These are phyloP conservation scores for Aspergillus sp. DNA, from an alignment of 2,329 filamentous ascomycete species.

Conservation along the genomic window DNA sequence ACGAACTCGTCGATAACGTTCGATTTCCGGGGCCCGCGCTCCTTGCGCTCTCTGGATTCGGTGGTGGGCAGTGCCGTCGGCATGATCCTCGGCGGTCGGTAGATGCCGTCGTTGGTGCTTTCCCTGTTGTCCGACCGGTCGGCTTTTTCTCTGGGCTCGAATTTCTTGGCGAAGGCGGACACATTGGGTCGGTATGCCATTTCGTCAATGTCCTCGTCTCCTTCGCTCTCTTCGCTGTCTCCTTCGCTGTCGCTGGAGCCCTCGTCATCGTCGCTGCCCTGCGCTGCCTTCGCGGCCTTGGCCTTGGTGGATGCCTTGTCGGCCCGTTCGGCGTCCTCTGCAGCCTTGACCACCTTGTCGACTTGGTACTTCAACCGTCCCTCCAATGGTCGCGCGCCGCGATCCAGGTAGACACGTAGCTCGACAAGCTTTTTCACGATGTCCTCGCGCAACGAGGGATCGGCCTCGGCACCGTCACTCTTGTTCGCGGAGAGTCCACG, in stretches of 20 bases:
- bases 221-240: constrained; percentile 25
- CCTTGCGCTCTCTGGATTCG: constrained; percentile 58
- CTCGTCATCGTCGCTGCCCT: constrained; percentile 26
- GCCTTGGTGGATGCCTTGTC: constrained; percentile 28
- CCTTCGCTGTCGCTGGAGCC: constrained; percentile 22
- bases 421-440: constrained; percentile 87
- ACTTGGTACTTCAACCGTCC: constrained; percentile 91
- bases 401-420: constrained; percentile 87
- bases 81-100: constrained; percentile 84
- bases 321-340: constrained; percentile 54
- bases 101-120: constrained; percentile 63
- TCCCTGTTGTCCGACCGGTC: constrained; percentile 27
- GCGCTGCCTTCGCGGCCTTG: constrained; percentile 29
- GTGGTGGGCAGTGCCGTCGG: constrained; percentile 77
- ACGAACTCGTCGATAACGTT: constrained; percentile 91
- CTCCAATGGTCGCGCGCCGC: constrained; percentile 86
- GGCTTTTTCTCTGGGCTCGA: constrained; percentile 36
- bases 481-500: constrained; percentile 52
- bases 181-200: constrained; percentile 64
- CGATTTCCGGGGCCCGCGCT: constrained; percentile 68
- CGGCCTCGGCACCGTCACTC: constrained; percentile 28
- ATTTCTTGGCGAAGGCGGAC: constrained; percentile 42
- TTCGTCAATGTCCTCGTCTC: constrained; percentile 49
- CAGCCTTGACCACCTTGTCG: constrained; percentile 86
- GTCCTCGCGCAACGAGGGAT: constrained; percentile 57